Conservation (phyloP, 495 filamentous ascomycete genomes). For the Daldinia decipiens region DNA sequence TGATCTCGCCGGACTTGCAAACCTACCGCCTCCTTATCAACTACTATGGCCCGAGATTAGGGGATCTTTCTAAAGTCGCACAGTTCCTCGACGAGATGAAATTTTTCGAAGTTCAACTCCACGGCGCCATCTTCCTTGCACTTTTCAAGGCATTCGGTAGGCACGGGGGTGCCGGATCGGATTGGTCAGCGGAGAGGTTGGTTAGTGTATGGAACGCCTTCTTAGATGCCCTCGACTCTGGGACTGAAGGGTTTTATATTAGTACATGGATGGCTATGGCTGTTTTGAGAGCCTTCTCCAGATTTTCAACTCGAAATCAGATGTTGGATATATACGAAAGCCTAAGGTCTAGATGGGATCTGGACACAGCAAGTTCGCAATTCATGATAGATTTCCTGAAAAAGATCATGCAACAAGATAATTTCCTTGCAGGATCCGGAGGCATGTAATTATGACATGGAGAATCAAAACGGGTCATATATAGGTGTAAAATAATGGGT, state of each 20-base stretch:
- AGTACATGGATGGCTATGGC: constrained; percentile 62
- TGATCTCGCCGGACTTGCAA: constrained; percentile 67
- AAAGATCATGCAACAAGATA: constrained; percentile 27
- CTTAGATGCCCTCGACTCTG: constrained; percentile 53
- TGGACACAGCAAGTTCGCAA: constrained; percentile 44
- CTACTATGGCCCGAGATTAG: constrained; percentile 61
- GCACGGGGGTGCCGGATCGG: constrained; percentile 71
- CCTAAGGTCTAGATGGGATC: constrained; percentile 52
- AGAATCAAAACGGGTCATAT: constrained; percentile 1
- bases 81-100: constrained; percentile 74
- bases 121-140: constrained; percentile 70
- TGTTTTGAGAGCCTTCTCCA: constrained; percentile 59
- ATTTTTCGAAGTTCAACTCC: constrained; percentile 61
- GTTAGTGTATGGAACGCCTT: constrained; percentile 60
- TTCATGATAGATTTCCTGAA: constrained; percentile 53
- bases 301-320: constrained; percentile 49
- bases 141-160: constrained; percentile 78
- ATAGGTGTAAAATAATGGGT: constrained; percentile 18
- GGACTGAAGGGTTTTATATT: constrained; percentile 52
- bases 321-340: constrained; percentile 56
- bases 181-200: constrained; percentile 72
- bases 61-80: constrained; percentile 66
- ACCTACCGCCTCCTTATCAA: constrained; percentile 74
- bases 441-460: neutral
- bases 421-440: neutral